Base-by-base conservation (phyloP, 2,329 filamentous ascomycete genomes). In the Nemania serpens region DNA sequence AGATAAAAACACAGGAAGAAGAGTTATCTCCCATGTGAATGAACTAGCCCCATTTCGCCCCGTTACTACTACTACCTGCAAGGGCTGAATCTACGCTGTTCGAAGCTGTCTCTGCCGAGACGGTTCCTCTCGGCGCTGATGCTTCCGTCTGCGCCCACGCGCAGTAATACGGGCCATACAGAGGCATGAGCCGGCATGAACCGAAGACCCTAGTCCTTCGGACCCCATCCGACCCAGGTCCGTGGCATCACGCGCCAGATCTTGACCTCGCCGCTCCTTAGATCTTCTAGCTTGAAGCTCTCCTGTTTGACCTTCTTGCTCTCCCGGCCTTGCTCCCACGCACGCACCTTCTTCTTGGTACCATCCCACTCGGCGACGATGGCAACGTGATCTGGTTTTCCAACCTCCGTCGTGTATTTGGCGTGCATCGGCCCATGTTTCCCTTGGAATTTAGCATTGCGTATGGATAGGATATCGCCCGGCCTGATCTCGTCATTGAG, bases 341-440 rank as follows among this genome's bases (percentile, higher is more conserved):
- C 93, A 29, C 93, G 82, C 25, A 99, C 89, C 82, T 98, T 97
- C 84, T 97, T 97, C 85, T 97, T 97, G 42, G 92, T 96, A 2
- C 95, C 95, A 75, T 99, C 95, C 95, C 95, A 99, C 75, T 99
- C 95, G 10, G 92, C 86, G 3, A 99, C 94, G 2, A 99, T 80
- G 2, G 86, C 95, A 0, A 98, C 94, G 71, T 99, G 95, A 65
- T 94, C 91, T 3, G 86, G 86, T 74, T 91, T 95, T 66, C 93
- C 93, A 1, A 97, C 91, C 68, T 99, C 95, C 54, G 87, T 81
- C 50, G 83, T 88, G 75, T 99, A 99, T 75, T 97, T 98, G 67
- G 91, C 90, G 74, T 98, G 93, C 90, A 99, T 93, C 4, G 93
- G 85, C 1, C 95, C 95, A 68, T 94, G 91, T 76, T 97, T 96